phyloP scores from a whole-genome alignment of 805 yeast species.

The Lachancea waltii region DNA sequence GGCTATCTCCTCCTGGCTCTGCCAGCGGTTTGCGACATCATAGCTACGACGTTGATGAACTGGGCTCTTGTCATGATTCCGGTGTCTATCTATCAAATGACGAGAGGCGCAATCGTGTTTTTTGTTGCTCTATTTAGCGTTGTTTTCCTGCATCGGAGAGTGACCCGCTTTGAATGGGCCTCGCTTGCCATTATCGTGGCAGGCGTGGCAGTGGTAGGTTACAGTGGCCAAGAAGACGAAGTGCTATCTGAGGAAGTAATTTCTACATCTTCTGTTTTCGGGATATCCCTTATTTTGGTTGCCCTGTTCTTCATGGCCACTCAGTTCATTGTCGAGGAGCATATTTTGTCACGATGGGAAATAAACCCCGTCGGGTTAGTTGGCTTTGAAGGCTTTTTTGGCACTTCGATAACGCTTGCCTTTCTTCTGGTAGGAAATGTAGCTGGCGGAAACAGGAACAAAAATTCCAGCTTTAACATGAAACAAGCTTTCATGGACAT shows the following conservation, averaged over 20 bases:
- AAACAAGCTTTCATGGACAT: constrained; percentile 44
- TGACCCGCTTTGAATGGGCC: constrained; percentile 61
- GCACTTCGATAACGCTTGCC: constrained; percentile 40
- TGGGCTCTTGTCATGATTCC: constrained; percentile 70
- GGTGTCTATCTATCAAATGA: constrained; percentile 78
- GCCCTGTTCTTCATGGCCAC: constrained; percentile 67
- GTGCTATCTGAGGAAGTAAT: constrained; percentile 3
- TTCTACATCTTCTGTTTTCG: constrained; percentile 38
- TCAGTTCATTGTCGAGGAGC: constrained; percentile 76
- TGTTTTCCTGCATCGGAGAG: constrained; percentile 47
- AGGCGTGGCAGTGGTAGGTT: constrained; percentile 69
- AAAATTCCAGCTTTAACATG: constrained; percentile 47
- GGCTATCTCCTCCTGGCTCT: constrained; percentile 39
- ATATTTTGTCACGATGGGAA: constrained; percentile 46
- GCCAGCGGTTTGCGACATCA: constrained; percentile 66
- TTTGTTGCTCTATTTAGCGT: constrained; percentile 71
- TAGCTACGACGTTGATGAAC: constrained; percentile 70
- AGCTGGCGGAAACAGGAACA: constrained; percentile 13
- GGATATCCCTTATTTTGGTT: constrained; percentile 49
- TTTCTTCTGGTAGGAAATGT: constrained; percentile 40
- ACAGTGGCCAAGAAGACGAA: constrained; percentile 47
- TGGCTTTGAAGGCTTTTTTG: constrained; percentile 69
- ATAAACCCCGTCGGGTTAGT: constrained; percentile 60
- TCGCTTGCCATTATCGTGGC: constrained; percentile 55
- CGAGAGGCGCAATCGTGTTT: constrained; percentile 69